Percentiles rank a stretch among this genome's conserved stretches.
Evolutionary conservation across 2,329 filamentous ascomycete genomes (phyloP).

Genomic region (Aspergillus hiratsukae): DNA sequence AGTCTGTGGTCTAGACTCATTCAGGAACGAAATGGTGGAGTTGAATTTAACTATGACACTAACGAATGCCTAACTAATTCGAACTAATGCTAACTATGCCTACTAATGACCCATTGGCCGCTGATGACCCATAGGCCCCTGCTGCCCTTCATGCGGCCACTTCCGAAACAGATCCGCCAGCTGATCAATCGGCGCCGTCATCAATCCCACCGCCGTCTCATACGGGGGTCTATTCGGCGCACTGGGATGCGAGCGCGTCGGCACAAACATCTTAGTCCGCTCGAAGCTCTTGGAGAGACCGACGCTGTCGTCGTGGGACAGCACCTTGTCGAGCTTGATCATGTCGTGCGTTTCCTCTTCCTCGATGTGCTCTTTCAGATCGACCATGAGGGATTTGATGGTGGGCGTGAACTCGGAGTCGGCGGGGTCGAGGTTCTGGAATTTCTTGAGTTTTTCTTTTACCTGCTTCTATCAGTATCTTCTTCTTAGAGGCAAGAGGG

Average conservation of each 20-base stretch:
- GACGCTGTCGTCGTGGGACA: slow-evolving; percentile 31
- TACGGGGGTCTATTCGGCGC: slow-evolving; percentile 51
- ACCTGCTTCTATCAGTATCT: too few species aligned
- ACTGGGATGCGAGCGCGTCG: slow-evolving; percentile 47
- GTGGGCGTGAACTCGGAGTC: slow-evolving; percentile 39
- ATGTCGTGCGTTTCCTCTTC: slow-evolving; percentile 49
- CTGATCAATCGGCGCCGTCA: slow-evolving; percentile 54
- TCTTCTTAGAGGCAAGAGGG: too few species aligned
- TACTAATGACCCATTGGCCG: too few species aligned
- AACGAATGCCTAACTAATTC: too few species aligned
- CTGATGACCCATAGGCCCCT: background rate
- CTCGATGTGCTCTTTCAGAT: slow-evolving; percentile 45
- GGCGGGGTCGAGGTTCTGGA: slow-evolving; percentile 41
- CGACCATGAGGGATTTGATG: slow-evolving; percentile 38
- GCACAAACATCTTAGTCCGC: slow-evolving; percentile 50
- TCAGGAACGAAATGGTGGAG: too few species aligned
- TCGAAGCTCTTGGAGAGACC: slow-evolving; percentile 41
- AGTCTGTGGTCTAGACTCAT: too few species aligned
- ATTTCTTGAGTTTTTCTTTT: slow-evolving; percentile 46
- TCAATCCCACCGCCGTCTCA: slow-evolving; percentile 50
- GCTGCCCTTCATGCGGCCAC: slow-evolving; percentile 37
- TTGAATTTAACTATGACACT: too few species aligned
- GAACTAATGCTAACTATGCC: too few species aligned
- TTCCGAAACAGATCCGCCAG: slow-evolving; percentile 51
- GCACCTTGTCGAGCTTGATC: slow-evolving; percentile 40